Evolutionary conservation across 106 monocot genomes (phyloP), one percentile per base, ranked within the genome.

Genomic region (Xerophyta viscosa): DNA sequence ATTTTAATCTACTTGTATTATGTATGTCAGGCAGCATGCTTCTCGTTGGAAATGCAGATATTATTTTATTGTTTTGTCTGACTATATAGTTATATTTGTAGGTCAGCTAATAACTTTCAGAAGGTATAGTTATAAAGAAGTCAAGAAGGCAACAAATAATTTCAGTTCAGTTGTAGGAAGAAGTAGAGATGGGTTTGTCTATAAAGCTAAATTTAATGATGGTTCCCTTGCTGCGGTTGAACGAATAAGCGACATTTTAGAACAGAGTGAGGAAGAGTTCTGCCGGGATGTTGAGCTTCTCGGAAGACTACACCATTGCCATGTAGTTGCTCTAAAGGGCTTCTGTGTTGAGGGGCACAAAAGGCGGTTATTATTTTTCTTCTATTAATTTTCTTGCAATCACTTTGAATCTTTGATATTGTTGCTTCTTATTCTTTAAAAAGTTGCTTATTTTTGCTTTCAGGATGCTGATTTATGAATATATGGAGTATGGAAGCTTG

Each of bases 401-500:
- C 56, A 10, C 24, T 48, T 28, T 58, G 13, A 24, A 52, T 31
- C 48, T 41, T 11, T 44, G 50, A 36, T 15, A 3, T 29, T 49
- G n/a, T 62, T 36, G 21, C 44, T 18, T 31, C 9, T n/a, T n/a
- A n/a, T n/a, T n/a, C n/a, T n/a, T n/a, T n/a, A n/a, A n/a, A n/a
- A n/a, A n/a, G n/a, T 62, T 24, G 33, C 49, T 45, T 44, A 44
- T 14, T 14, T 17, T 14, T 44, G 43, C n/a, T 44, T 77, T 52
- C 66, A 93, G 93, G 63, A 87, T 88, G 54, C 63, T 93, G 18
- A 68, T 93, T 41, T 93, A 84, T 49, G 93, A 93, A 49, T 93
- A 87, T 62, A 88, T 93, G 93, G 87, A 76, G 47, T 87, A 93
- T 64, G 93, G 93, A 71, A 88, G 88, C 75, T 66, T 93, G n/a